These are phyloP conservation scores for Penicillium psychrosexuale DNA, from an alignment of 2,329 filamentous ascomycete species.

Conservation along the genomic window DNA sequence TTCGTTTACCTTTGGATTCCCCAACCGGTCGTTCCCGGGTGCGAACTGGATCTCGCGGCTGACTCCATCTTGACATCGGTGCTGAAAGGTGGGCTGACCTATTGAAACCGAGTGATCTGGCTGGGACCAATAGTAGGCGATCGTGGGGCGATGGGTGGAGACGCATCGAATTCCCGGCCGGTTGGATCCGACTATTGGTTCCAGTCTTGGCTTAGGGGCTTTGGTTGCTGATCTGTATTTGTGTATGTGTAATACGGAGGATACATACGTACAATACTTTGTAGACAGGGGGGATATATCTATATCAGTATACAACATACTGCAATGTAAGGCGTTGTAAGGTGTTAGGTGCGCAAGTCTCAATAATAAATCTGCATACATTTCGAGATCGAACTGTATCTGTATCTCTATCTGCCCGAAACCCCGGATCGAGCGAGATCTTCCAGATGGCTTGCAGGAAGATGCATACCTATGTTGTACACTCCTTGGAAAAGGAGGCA, in stretches of 20 bases:
- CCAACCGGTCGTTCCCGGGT: not conserved
- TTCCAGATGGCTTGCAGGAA: conserved; percentile 4
- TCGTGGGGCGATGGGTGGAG: not conserved
- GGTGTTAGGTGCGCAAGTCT: not conserved
- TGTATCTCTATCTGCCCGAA: not conserved
- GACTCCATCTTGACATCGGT: not conserved
- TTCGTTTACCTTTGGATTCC: not conserved
- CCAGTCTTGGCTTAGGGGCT: not conserved
- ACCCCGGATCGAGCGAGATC: conserved; percentile 5
- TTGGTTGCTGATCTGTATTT: not conserved
- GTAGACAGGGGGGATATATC: not conserved
- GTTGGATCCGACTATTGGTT: conserved; percentile 1
- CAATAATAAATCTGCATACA: not conserved
- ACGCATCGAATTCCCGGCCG: not conserved
- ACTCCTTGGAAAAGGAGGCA: not conserved
- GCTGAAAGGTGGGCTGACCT: not conserved
- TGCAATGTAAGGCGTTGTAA: too few species aligned
- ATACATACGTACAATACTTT: not conserved
- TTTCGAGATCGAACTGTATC: not conserved
- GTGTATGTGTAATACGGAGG: not conserved
- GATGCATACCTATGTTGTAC: too few species aligned
- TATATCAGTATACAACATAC: not conserved
- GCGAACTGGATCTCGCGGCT: conserved; percentile 8
- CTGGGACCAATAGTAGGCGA: not conserved
- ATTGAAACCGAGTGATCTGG: conserved; percentile 4